phyloP scores from a whole-genome alignment of 306 rosid genomes.

The Citrullus mucosospermus region DNA sequence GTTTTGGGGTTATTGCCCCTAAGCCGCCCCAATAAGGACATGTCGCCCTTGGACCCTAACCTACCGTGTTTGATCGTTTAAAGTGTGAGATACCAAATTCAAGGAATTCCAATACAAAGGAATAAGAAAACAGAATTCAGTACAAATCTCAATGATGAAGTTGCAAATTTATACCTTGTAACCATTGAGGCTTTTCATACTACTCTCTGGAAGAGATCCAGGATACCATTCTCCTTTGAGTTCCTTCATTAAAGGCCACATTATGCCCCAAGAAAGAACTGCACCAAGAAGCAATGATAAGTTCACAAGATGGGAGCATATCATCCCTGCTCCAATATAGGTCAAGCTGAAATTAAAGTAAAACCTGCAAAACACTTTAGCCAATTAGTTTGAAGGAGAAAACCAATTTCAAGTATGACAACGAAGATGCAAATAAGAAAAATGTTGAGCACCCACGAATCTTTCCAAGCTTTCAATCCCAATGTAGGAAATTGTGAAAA shows the following conservation, averaged over 20 bases:
- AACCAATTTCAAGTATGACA: slow-evolving; percentile 1
- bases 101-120: neutral
- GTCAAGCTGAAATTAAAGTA: slow-evolving; percentile 97
- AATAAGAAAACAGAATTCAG: slow-evolving; percentile 10
- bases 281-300: slow-evolving; percentile 89
- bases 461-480: slow-evolving; percentile 79
- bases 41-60: too few species aligned
- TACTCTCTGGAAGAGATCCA: slow-evolving; percentile 51
- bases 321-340: slow-evolving; percentile 98
- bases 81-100: too few species aligned
- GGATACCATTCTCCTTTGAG: slow-evolving; percentile 96
- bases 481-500: slow-evolving; percentile 86
- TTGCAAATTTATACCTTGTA: slow-evolving; percentile 51
- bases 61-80: too few species aligned
- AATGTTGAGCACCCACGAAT: slow-evolving; percentile 42
- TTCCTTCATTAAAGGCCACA: slow-evolving; percentile 85
- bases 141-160: neutral
- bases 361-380: slow-evolving; percentile 44
- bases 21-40: too few species aligned
- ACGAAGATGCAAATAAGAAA: neutral
- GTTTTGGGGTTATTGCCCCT: too few species aligned
- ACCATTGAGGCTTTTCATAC: slow-evolving; percentile 91
- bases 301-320: slow-evolving; percentile 90
- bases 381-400: slow-evolving; percentile 10
- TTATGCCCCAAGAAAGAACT: slow-evolving; percentile 86